Evolutionary conservation across 2,329 filamentous ascomycete species (phyloP), one percentile per base, ranked within the genome.

Genomic region (Fusarium xyrophilum): DNA sequence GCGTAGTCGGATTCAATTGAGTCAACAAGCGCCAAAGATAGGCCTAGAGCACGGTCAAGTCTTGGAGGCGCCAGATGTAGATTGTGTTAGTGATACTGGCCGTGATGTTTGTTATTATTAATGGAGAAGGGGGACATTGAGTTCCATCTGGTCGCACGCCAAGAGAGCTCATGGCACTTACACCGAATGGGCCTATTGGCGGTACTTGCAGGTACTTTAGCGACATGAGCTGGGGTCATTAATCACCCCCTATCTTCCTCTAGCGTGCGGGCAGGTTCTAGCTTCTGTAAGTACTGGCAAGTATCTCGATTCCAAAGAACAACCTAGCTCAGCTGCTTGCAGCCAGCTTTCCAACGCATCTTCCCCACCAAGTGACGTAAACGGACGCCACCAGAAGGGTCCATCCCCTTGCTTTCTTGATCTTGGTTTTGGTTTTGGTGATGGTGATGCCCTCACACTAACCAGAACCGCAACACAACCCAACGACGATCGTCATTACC

Each of bases 321-420:
- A 54, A 23, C 50, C 30, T 25, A 28, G 40, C 36, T 51, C 17
- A 58, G 42, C 57, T 69, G 66, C 48, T 56, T 60, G 46, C 63
- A 70, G 67, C 67, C 55, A 70, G 43, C 53, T 70, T 69, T 48
- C 36, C 12, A 17, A 47, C 44, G 28, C 23, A 39, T 44, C 36
- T 52, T 54, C 67, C 39, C 59, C 67, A 65, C 67, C 50, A 56
- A 53, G 71, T 71, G 68, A 71, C 68, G 68, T 71, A 68, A 40
- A 54, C 23, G 28, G 35, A 25, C 57, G 56, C 68, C 68, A 68
- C 68, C 58, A 25, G 35, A 60, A 54, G 40, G 52, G 50, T 44
- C 25, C 56, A 60, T 56, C 67, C 42, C 42, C 25, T 43, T 51
- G 56, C 38, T 57, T 50, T 51, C 38, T 57, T 56, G 61, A 15